Base-by-base conservation (phyloP, 768 basidiomycete genomes). In the Amanita molliuscula region DNA sequence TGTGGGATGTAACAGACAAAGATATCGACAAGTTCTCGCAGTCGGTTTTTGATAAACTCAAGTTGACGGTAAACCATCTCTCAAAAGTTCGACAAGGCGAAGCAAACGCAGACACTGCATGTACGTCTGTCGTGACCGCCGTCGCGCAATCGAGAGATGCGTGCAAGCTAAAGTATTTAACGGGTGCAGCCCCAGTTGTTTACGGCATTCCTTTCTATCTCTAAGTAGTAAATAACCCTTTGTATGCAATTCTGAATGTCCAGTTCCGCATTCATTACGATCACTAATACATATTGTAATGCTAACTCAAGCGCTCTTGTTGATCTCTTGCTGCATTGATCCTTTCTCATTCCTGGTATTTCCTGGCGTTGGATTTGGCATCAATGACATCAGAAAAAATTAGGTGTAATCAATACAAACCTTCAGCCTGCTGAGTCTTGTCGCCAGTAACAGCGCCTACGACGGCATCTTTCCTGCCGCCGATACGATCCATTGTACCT, bases 1-100 rank as follows among this genome's bases (percentile, higher is more conserved):
- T 98, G 4, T 99, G 96, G 96, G 96, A 98, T 59, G 96, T 98
- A 6, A 98, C 95, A 0, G 96, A 99, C 69, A 78, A 84, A 41
- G 96, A 99, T 61, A 95, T 98, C 58, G 95, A 99, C 71, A 88
- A 88, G 56, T 81, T 96, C 55, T 85, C 93, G 2, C 79, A 84
- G 54, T 70, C 82, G 0, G 92, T 96, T 13, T 84, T 96, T 57
- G 81, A 83, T 55, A 77, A 80, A 55, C 63, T 95, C 23, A 68
- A 69, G 1, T 68, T 97, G 48, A 66, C 58, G 10, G 23, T 23
- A n/a, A 61, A 64, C n/a, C 59, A 61, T 5, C 57, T 66, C 16
- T 59, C 54, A 26, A 21, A 55, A 29, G 60, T 60, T 59, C 44
- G 15, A 16, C 37, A 34, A 33, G 28, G n/a, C 13, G 11, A 31